A percentile compares a stretch with the other conserved stretches of the same genome.
phyloP scores from a whole-genome alignment of 495 filamentous ascomycete species.

The Daldinia childiae region DNA sequence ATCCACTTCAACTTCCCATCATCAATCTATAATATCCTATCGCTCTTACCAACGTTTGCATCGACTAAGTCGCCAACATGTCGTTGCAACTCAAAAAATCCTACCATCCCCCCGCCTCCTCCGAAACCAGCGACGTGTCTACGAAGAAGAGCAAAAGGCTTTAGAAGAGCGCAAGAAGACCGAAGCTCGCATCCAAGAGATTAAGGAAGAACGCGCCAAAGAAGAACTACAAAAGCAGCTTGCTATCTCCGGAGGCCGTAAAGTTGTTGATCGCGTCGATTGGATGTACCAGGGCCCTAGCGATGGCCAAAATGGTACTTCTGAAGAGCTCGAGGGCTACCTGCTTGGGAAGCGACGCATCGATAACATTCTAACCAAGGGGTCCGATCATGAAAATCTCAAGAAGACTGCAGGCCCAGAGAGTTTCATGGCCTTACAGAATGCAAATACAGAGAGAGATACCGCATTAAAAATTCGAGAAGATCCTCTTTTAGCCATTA shows the following conservation, averaged over 20 bases:
- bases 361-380: constrained; percentile 84
- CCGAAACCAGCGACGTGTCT: constrained; percentile 84
- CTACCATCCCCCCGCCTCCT: constrained; percentile 89
- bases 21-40: background rate
- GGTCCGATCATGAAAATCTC: constrained; percentile 79
- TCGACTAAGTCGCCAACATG: constrained; percentile 65
- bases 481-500: constrained; percentile 91
- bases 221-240: constrained; percentile 91
- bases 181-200: constrained; percentile 77
- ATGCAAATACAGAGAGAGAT: constrained; percentile 74
- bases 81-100: constrained; percentile 97
- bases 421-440: constrained; percentile 66
- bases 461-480: constrained; percentile 83
- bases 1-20: constrained; percentile 15
- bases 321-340: constrained; percentile 94
- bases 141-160: constrained; percentile 89
- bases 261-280: constrained; percentile 81
- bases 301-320: constrained; percentile 78
- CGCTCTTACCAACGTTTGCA: constrained; percentile 23
- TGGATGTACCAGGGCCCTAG: constrained; percentile 97
- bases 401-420: constrained; percentile 80
- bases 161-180: constrained; percentile 93
- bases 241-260: constrained; percentile 84
- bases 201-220: constrained; percentile 91
- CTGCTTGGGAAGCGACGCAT: constrained; percentile 91